Percentiles rank a stretch among this genome's conserved stretches.
These are phyloP conservation scores for Neurospora intermedia DNA, from an alignment of 495 filamentous ascomycete species.

Conservation along the genomic window DNA sequence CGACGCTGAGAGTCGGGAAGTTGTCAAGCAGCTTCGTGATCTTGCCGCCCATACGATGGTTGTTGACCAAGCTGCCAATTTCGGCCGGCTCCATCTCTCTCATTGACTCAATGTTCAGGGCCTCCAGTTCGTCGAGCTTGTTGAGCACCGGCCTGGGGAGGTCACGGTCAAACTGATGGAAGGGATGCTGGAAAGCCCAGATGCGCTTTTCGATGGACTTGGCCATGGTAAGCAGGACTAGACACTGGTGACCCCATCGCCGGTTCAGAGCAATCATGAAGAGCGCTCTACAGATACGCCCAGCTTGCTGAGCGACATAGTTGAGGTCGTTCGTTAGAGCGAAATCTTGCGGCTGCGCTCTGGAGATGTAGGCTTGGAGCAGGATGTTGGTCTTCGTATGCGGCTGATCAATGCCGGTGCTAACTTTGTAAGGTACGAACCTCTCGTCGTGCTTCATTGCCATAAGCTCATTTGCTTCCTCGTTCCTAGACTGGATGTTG, in stretches of 20 bases:
- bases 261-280: slow-evolving; percentile 97
- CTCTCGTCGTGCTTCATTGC: slow-evolving; percentile 47
- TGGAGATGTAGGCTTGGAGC: slow-evolving; percentile 90
- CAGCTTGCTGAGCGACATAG: slow-evolving; percentile 92
- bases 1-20: slow-evolving; percentile 84
- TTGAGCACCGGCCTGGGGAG: slow-evolving; percentile 71
- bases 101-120: slow-evolving; percentile 68
- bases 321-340: slow-evolving; percentile 80
- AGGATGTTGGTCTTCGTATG: slow-evolving; percentile 93
- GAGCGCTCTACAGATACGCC: slow-evolving; percentile 83
- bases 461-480: slow-evolving; percentile 66
- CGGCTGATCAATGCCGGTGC: slow-evolving; percentile 61
- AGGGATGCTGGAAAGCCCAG: slow-evolving; percentile 90
- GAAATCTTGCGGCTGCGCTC: slow-evolving; percentile 80
- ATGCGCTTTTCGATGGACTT: slow-evolving; percentile 93
- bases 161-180: slow-evolving; percentile 72
- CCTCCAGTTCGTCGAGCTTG: slow-evolving; percentile 67
- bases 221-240: slow-evolving; percentile 77
- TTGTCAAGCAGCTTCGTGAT: slow-evolving; percentile 75
- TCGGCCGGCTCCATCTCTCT: slow-evolving; percentile 87
- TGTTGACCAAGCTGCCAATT: slow-evolving; percentile 86
- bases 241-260: slow-evolving; percentile 87
- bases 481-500: slow-evolving; percentile 87
- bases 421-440: slow-evolving; percentile 59
- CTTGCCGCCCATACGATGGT: slow-evolving; percentile 69